Evolutionary conservation across 805 yeast species (phyloP).

Genomic region (Brettanomyces sp.): DNA sequence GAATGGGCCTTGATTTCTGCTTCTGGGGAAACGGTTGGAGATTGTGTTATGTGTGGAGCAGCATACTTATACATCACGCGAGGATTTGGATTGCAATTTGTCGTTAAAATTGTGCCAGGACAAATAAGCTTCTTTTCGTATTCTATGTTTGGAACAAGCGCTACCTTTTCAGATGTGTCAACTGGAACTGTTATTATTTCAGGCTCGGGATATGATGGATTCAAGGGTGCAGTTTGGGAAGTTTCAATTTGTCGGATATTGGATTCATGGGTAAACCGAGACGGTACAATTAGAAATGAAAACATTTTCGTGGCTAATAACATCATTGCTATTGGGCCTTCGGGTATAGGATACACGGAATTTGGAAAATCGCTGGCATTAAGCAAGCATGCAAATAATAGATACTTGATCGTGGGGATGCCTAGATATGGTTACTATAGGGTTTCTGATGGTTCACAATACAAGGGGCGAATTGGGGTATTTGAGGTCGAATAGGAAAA

Average conservation of each 20-base stretch:
- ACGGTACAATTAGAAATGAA: neutral
- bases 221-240: conserved; percentile 40
- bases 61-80: conserved; percentile 20
- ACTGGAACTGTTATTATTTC: conserved; percentile 25
- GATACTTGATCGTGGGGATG: conserved; percentile 29
- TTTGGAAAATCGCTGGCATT: conserved; percentile 33
- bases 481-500: neutral
- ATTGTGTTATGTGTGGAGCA: conserved; percentile 32
- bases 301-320: conserved; percentile 4
- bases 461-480: neutral
- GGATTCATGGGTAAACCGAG: neutral
- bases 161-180: conserved; percentile 5
- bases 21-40: conserved; percentile 17
- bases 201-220: conserved; percentile 23
- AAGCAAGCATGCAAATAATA: conserved; percentile 10
- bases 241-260: conserved; percentile 17
- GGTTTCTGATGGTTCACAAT: neutral
- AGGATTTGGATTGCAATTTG: conserved; percentile 1
- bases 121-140: neutral
- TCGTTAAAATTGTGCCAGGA: conserved; percentile 11
- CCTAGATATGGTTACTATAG: conserved; percentile 18
- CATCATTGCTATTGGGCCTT: conserved; percentile 14
- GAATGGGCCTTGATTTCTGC: conserved; percentile 25
- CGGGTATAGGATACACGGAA: conserved; percentile 28
- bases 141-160: conserved; percentile 15